phyloP scores from a whole-genome alignment of 306 rosid genomes.

The Castanea crenata region DNA sequence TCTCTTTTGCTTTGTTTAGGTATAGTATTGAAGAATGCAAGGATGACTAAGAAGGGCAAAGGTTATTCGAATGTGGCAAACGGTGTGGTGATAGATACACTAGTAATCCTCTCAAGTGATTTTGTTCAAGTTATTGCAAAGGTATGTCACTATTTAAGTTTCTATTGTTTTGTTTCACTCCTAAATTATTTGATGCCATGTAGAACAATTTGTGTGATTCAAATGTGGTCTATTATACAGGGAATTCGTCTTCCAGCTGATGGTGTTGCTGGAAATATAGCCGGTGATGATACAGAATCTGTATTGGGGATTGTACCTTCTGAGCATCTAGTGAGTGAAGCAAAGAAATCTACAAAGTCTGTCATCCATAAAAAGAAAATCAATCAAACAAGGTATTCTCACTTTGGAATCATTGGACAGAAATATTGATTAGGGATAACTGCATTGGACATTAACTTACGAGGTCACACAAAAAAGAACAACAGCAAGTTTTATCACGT shows the following conservation, averaged over 20 bases:
- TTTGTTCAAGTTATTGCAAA: conserved; percentile 83
- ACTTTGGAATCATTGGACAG: conserved; percentile 16
- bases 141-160: conserved; percentile 36
- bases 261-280: conserved; percentile 44
- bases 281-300: conserved; percentile 43
- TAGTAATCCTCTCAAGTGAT: conserved; percentile 63
- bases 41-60: conserved; percentile 70
- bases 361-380: conserved; percentile 26
- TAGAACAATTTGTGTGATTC: conserved; percentile 20
- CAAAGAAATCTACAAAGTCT: conserved; percentile 31
- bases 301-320: conserved; percentile 29
- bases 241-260: conserved; percentile 59
- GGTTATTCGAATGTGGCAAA: conserved; percentile 41
- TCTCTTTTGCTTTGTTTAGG: conserved; percentile 36
- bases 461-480: background rate
- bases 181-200: background rate
- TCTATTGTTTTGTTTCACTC: conserved; percentile 5
- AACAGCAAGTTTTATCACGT: background rate
- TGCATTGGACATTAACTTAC: conserved; percentile 11
- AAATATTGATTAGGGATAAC: conserved; percentile 6
- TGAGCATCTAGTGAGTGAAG: conserved; percentile 20
- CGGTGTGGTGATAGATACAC: conserved; percentile 57
- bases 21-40: conserved; percentile 78
- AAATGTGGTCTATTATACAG: conserved; percentile 35
- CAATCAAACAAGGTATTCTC: conserved; percentile 56